Conservation (phyloP, 805 yeast genomes). For the Kodamaea hsintzibuensis region DNA sequence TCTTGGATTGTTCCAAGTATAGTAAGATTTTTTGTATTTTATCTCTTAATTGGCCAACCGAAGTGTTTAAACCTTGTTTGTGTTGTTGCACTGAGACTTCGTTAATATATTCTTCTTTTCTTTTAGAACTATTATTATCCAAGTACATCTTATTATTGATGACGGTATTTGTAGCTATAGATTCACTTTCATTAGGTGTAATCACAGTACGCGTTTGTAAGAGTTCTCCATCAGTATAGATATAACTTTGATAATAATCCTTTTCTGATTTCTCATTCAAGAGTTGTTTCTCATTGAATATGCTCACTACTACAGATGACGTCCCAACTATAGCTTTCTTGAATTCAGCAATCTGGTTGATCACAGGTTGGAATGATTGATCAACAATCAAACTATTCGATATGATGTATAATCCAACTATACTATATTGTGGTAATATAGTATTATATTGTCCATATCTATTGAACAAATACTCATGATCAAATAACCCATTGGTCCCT, state of each 20-base stretch:
- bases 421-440: constrained; percentile 26
- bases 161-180: constrained; percentile 33
- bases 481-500: constrained; percentile 16
- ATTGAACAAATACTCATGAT: constrained; percentile 25
- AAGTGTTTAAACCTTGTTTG: constrained; percentile 12
- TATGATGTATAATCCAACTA: constrained; percentile 34
- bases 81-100: constrained; percentile 10
- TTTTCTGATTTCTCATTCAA: background rate
- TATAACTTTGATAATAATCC: constrained; percentile 3
- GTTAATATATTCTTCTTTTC: constrained; percentile 7
- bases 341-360: constrained; percentile 3
- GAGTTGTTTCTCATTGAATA: background rate
- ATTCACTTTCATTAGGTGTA: constrained; percentile 31
- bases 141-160: constrained; percentile 28
- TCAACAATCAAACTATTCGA: background rate
- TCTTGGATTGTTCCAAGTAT: constrained; percentile 13
- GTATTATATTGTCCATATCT: constrained; percentile 29
- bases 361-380: background rate
- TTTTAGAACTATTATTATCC: constrained; percentile 13
- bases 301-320: background rate
- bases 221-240: background rate
- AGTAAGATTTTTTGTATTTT: constrained; percentile 24
- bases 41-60: constrained; percentile 23
- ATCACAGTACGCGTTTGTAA: constrained; percentile 17
- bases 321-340: background rate